Percentiles rank a stretch among this genome's conserved stretches.
phyloP scores from a whole-genome alignment of 345 rosid species.

The Salix dunnii region DNA sequence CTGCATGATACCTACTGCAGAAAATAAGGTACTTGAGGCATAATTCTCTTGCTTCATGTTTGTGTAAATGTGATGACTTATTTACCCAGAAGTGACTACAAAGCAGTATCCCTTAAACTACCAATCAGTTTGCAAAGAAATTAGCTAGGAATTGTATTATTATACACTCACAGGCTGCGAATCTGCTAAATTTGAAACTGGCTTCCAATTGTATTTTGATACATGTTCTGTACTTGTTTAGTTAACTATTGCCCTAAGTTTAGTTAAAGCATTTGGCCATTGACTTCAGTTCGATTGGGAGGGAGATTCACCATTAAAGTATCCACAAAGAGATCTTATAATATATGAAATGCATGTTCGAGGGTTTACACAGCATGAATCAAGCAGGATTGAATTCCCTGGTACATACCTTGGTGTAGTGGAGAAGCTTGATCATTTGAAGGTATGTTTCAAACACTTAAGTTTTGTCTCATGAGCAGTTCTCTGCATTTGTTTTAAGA shows the following conservation, averaged over 20 bases:
- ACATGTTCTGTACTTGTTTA: neutral
- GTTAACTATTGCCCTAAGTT: neutral
- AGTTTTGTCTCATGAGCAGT: neutral
- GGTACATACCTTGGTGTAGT: slow-evolving; percentile 81
- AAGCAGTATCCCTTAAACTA: too few species aligned
- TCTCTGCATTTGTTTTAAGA: neutral
- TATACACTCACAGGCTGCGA: neutral
- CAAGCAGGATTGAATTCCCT: slow-evolving; percentile 65
- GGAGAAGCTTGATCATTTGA: slow-evolving; percentile 91
- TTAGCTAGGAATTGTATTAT: neutral
- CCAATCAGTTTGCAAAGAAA: too few species aligned
- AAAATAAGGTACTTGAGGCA: slow-evolving; percentile 53
- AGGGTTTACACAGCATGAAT: slow-evolving; percentile 84
- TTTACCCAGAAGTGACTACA: neutral
- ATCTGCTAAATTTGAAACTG: neutral
- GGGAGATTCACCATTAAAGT: slow-evolving; percentile 81
- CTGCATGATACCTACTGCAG: slow-evolving; percentile 60
- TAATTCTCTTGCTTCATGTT: neutral
- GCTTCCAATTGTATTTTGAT: neutral
- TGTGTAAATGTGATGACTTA: neutral
- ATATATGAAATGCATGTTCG: slow-evolving; percentile 94
- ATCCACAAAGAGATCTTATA: slow-evolving; percentile 70
- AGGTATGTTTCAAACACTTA: slow-evolving; percentile 43
- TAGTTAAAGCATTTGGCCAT: slow-evolving; percentile 9
- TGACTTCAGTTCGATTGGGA: slow-evolving; percentile 91